Evolutionary conservation across 352 stramenopile genomes (phyloP).

Genomic region (Globisporangium barbulae): DNA sequence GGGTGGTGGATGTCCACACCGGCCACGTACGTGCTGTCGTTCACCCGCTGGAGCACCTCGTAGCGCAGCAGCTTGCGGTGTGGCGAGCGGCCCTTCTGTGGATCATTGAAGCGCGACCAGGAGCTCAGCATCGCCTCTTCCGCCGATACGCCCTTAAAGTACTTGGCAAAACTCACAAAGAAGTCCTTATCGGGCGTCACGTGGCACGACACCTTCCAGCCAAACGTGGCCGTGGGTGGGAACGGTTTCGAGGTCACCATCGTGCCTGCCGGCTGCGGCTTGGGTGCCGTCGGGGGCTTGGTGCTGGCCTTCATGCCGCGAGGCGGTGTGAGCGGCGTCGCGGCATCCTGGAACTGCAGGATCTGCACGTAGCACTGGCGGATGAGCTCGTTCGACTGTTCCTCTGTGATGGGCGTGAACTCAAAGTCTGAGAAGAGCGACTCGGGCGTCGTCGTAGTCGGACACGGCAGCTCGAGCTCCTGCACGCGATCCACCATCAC

Average conservation of each 20-base stretch:
- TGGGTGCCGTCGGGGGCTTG: background rate
- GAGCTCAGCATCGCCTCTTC: slow-evolving; percentile 41
- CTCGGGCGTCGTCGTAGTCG: slow-evolving; percentile 26
- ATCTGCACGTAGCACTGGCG: slow-evolving; percentile 59
- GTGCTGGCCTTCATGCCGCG: slow-evolving; percentile 16
- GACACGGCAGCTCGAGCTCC: slow-evolving; percentile 43
- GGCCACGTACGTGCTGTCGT: slow-evolving; percentile 47
- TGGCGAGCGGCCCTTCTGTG: slow-evolving; percentile 18
- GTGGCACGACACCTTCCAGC: slow-evolving; percentile 48
- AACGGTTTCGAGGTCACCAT: slow-evolving; percentile 22
- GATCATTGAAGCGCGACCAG: slow-evolving; percentile 31
- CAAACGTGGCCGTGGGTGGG: slow-evolving; percentile 46
- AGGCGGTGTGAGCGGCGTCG: slow-evolving; percentile 30
- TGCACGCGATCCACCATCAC: slow-evolving; percentile 33
- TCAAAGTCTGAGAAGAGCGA: slow-evolving; percentile 39
- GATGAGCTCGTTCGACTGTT: slow-evolving; percentile 48
- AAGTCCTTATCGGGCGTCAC: slow-evolving; percentile 35
- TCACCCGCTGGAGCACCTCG: slow-evolving; percentile 43
- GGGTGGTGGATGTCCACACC: slow-evolving; percentile 45
- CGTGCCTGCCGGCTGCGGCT: background rate
- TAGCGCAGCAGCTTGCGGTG: slow-evolving; percentile 37
- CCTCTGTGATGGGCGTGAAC: slow-evolving; percentile 51
- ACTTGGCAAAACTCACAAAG: slow-evolving; percentile 51
- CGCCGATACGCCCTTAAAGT: slow-evolving; percentile 33
- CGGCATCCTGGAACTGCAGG: slow-evolving; percentile 41